Conservation (phyloP, 2,329 filamentous ascomycete genomes). For the Sordariomycetes sp. region DNA sequence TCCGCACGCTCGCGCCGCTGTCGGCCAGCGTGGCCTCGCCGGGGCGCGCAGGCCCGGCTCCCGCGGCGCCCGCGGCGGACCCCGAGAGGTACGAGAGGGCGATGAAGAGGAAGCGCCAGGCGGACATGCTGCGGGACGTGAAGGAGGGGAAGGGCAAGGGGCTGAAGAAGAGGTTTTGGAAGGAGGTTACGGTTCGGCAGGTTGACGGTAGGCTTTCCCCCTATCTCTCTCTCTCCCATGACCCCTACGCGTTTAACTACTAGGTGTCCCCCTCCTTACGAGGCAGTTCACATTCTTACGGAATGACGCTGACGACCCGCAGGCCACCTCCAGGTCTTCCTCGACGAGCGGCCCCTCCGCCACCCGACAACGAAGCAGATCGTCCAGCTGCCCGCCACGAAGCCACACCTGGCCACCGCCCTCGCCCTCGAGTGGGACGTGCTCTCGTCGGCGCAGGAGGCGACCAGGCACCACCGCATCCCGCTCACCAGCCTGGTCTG, state of each 20-base stretch:
- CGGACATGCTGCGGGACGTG: slow-evolving; percentile 41
- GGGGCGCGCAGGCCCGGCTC: slow-evolving; percentile 48
- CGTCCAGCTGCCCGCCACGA: slow-evolving; percentile 61
- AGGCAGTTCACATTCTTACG: not conserved
- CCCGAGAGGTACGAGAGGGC: slow-evolving; percentile 18
- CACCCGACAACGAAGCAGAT: slow-evolving; percentile 62
- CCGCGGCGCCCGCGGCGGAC: slow-evolving; percentile 40
- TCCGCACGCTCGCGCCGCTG: slow-evolving; percentile 18
- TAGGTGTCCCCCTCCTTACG: not conserved
- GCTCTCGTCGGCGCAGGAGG: slow-evolving; percentile 71
- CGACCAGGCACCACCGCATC: slow-evolving; percentile 76
- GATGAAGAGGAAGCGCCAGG: slow-evolving; percentile 41
- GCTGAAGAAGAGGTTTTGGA: slow-evolving; percentile 75
- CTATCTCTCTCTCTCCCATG: not conserved
- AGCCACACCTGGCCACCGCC: slow-evolving; percentile 72
- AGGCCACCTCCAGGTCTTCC: slow-evolving; percentile 50
- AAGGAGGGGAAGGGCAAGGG: slow-evolving; percentile 28
- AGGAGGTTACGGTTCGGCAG: slow-evolving; percentile 62
- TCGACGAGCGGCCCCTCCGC: slow-evolving; percentile 72
- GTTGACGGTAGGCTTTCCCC: slow-evolving; percentile 40
- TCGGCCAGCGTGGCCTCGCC: slow-evolving; percentile 38
- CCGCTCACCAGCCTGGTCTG: slow-evolving; percentile 79
- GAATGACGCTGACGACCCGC: not conserved
- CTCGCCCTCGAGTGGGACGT: slow-evolving; percentile 92
- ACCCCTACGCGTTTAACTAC: not conserved